These are phyloP conservation scores for Penicillium sp. DNA, from an alignment of 2,329 filamentous ascomycete species.

Conservation along the genomic window DNA sequence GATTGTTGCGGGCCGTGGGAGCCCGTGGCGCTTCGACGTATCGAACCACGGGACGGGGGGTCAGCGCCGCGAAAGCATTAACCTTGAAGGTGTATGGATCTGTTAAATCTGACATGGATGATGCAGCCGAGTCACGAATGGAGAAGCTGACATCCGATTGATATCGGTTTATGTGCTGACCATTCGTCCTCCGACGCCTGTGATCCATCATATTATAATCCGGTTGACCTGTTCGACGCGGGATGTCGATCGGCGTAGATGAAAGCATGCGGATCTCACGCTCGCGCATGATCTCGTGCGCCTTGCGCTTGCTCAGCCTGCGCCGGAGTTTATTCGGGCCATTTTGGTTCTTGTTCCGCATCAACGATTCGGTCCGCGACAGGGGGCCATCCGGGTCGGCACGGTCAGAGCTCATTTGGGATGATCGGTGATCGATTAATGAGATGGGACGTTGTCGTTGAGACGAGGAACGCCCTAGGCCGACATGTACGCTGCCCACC, in stretches of 20 bases:
- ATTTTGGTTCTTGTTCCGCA: conserved; percentile 59
- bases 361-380: conserved; percentile 50
- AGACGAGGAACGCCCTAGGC: conserved; percentile 11
- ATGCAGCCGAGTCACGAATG: conserved; percentile 70
- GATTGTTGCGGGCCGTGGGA: conserved; percentile 47
- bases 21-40: conserved; percentile 67
- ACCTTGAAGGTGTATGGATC: conserved; percentile 78
- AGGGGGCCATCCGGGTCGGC: conserved; percentile 24
- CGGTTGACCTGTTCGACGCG: conserved; percentile 52
- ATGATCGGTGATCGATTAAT: conserved; percentile 21
- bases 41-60: conserved; percentile 79
- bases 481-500: conserved; percentile 17
- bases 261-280: conserved; percentile 87
- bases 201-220: conserved; percentile 52
- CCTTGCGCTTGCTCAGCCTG: conserved; percentile 74
- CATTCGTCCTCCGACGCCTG: conserved; percentile 54
- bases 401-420: conserved; percentile 22
- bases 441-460: conserved; percentile 17
- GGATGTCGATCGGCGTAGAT: conserved; percentile 62
- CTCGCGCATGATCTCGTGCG: conserved; percentile 74
- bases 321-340: conserved; percentile 61
- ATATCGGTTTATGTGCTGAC: conserved; percentile 60
- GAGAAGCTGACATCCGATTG: conserved; percentile 75
- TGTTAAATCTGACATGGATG: conserved; percentile 71
- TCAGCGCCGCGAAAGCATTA: conserved; percentile 75